These are phyloP conservation scores for Firmiana major DNA, from an alignment of 345 rosid genomes.

Conservation along the genomic window DNA sequence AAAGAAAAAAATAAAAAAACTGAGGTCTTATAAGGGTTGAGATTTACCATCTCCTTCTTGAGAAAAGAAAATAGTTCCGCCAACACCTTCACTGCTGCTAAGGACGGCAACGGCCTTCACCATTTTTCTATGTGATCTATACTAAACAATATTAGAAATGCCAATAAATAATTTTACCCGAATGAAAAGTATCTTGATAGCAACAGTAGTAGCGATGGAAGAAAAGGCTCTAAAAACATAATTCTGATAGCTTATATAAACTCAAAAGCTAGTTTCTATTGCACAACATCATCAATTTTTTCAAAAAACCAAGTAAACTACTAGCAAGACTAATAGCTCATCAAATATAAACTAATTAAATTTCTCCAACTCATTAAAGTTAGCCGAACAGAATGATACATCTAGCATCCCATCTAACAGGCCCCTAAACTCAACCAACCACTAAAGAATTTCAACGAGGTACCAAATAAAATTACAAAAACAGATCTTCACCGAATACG, in stretches of 20 bases:
- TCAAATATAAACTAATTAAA: background rate
- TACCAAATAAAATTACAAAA: background rate
- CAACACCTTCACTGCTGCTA: slow-evolving; percentile 65
- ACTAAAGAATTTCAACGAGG: background rate
- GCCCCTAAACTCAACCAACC: background rate
- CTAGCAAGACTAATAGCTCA: background rate
- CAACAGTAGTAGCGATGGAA: background rate
- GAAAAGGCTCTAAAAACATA: background rate
- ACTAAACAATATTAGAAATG: slow-evolving; percentile 10
- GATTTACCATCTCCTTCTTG: slow-evolving; percentile 78
- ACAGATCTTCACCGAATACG: background rate
- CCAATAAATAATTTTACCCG: background rate
- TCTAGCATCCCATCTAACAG: background rate
- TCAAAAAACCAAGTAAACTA: background rate
- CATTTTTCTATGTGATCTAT: slow-evolving; percentile 82
- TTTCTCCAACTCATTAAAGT: background rate
- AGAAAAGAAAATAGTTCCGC: slow-evolving; percentile 67
- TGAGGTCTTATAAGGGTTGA: background rate
- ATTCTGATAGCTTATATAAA: background rate
- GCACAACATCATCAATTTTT: background rate
- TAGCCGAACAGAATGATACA: background rate
- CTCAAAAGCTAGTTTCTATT: background rate
- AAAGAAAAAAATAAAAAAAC: background rate
- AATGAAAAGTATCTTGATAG: background rate
- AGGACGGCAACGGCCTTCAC: slow-evolving; percentile 85